These are phyloP conservation scores for Crithidia bombi DNA, from an alignment of 208 protist species.

Conservation along the genomic window DNA sequence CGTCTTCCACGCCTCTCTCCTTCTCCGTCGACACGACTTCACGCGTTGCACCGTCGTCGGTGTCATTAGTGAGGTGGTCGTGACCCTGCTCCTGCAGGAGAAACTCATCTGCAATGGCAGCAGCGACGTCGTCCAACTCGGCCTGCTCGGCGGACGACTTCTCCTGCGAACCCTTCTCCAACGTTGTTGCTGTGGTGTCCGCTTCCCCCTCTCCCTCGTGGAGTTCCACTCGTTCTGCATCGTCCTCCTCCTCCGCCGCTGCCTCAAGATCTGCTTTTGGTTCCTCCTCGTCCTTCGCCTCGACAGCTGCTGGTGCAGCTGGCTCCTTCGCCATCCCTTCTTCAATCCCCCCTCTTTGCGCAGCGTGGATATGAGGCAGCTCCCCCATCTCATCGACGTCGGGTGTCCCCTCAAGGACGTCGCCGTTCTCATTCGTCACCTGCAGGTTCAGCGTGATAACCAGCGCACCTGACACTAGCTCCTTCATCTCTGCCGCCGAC, in stretches of 20 bases:
- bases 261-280: no score
- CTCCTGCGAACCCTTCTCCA: not conserved
- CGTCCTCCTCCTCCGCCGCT: not conserved
- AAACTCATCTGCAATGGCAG: slow-evolving; percentile 32
- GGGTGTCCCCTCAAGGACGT: slow-evolving; percentile 9
- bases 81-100: slow-evolving; percentile 34
- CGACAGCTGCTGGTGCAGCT: no score
- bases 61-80: no score
- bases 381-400: no score
- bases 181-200: not conserved
- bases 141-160: not conserved
- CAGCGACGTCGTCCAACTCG: slow-evolving; percentile 13
- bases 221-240: not conserved
- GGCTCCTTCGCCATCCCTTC: no score
- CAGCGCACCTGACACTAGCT: slow-evolving; percentile 20
- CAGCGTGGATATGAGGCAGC: no score
- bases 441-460: slow-evolving; percentile 43
- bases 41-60: slow-evolving; percentile 14
- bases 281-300: no score
- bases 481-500: slow-evolving; percentile 16
- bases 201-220: slow-evolving; percentile 2
- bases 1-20: not conserved
- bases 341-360: no score
- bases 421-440: slow-evolving; percentile 22
- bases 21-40: slow-evolving; percentile 19